Evolutionary conservation across 2,329 filamentous ascomycete species (phyloP), one percentile per base, ranked within the genome.

Genomic region (Ophiocordyceps sinensis): DNA sequence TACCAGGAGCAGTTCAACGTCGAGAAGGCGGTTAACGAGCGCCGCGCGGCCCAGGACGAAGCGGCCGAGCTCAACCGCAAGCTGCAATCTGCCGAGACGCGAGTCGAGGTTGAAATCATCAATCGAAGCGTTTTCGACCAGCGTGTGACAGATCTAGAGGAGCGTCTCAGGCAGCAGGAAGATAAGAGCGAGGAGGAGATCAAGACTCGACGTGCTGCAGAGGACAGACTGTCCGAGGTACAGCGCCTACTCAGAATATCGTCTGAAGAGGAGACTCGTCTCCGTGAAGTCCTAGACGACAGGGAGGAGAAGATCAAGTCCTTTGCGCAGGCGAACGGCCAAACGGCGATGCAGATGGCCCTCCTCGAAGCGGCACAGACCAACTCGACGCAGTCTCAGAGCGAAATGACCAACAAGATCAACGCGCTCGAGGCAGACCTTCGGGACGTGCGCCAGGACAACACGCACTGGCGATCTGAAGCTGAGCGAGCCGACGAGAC

Each of bases 171-270:
- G 44, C 61, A 72, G 10, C 74, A 81, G 30, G 78, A 85, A 48
- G 67, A 70, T 30, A 71, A 72, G 42, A 72, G 71, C 1, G 80
- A 86, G 46, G 63, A 75, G 40, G 81, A 88, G 51, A 63, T 80
- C 44, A 65, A 70, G 36, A 62, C 64, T 38, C 75, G 82, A 44
- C 73, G 81, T 41, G 69, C 75, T 29, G 79, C 79, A 1, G 82
- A 88, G 55, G 83, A 88, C 52, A 75, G 75, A 45, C 65, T 85
- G 13, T 73, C 79, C 5, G 82, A 88, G 53, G 70, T 79, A n/a
- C 79, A 87, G 58, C 71, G 77, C 41, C 70, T 81, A 19, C 68
- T 86, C 23, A 73, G 76, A 44, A 71, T 78, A 46, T 74, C 81
- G 5, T 75, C 81, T n/a, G 79, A 85, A 53, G 81, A 87, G 53